Conservation (phyloP, 1,284 basidiomycete species). For the Malassezia globosa region DNA sequence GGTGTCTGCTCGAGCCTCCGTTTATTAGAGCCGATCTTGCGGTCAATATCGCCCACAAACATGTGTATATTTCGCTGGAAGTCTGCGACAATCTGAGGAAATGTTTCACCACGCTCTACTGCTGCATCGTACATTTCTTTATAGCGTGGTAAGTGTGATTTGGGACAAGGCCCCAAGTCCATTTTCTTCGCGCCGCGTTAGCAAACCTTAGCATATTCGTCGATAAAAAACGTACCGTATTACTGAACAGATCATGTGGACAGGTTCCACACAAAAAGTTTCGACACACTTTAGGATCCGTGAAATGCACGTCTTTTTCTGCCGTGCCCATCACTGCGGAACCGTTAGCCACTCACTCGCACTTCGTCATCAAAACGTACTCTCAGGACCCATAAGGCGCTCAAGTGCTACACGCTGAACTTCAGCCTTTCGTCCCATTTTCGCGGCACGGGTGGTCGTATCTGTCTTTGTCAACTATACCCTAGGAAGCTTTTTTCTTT, state of each 20-base stretch:
- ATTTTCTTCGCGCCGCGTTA: too few species aligned
- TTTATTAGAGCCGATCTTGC: conserved; percentile 85
- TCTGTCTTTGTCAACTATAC: too few species aligned
- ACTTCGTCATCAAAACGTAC: too few species aligned
- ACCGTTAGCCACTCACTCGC: not conserved
- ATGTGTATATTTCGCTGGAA: conserved; percentile 89
- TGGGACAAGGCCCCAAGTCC: conserved; percentile 94
- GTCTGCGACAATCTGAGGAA: conserved; percentile 42
- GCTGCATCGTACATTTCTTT: conserved; percentile 81
- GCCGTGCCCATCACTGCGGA: conserved; percentile 44
- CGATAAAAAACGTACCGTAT: conserved; percentile 62
- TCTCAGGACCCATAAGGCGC: conserved; percentile 49
- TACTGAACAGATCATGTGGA: conserved; percentile 92
- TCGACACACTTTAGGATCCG: conserved; percentile 95
- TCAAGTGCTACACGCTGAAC: conserved; percentile 87
- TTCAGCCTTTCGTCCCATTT: conserved; percentile 51
- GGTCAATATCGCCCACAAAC: conserved; percentile 95
- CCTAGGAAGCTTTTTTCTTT: too few species aligned
- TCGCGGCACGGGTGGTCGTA: too few species aligned
- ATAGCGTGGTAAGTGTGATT: conserved; percentile 85
- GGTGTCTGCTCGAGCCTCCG: conserved; percentile 95
- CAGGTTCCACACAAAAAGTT: conserved; percentile 97
- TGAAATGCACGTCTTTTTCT: conserved; percentile 65
- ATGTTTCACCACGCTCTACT: conserved; percentile 55
- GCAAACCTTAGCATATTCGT: not conserved